Evolutionary conservation across 768 basidiomycete genomes (phyloP), one percentile per base, ranked within the genome.

Genomic region (Phylloporus arenicola): DNA sequence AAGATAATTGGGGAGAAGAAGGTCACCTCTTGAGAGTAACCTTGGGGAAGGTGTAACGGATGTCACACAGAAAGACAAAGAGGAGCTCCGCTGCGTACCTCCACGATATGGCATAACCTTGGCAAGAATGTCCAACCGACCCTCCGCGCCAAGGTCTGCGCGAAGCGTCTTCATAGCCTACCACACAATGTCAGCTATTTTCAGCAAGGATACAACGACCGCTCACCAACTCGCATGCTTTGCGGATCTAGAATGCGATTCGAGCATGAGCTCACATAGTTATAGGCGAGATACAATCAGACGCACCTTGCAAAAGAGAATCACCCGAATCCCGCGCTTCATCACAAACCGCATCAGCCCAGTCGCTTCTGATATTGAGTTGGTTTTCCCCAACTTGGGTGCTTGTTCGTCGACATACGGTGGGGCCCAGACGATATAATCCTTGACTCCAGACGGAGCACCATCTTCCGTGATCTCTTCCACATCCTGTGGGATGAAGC

Each of bases 251-350:
- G 43, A 27, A 47, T 22, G 20, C 1, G 3, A 17, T 13, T 42
- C 33, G 6, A 24, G 9, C 24, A 27, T 47, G 19, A 47, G 27
- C 34, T 13, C 33, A 5, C 9, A 5, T 38, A 13, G 13, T 43
- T 16, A 25, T 38, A 20, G 9, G 25, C 14, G 14, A 16, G 12
- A 30, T 30, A 30, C 16, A 34, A 16, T 11, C 29, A 34, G 2
- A 44, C 55, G 14, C 45, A 85, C 89, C 73, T 88, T 87, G 73
- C 90, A 92, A 63, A 94, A 95, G n/a, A 95, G 68, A 52, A 95
- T 92, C 5, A 85, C 82, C 29, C 89, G 74, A 27, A 92, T 65
- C 3, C 92, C 92, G 3, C 79, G 75, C 52, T 83, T 83, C 87
- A 95, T 90, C 45, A 94, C 68, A 63, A 80, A 89, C 41, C 79